phyloP scores from a whole-genome alignment of 768 basidiomycete genomes.

The Clitopilus hobsonii region DNA sequence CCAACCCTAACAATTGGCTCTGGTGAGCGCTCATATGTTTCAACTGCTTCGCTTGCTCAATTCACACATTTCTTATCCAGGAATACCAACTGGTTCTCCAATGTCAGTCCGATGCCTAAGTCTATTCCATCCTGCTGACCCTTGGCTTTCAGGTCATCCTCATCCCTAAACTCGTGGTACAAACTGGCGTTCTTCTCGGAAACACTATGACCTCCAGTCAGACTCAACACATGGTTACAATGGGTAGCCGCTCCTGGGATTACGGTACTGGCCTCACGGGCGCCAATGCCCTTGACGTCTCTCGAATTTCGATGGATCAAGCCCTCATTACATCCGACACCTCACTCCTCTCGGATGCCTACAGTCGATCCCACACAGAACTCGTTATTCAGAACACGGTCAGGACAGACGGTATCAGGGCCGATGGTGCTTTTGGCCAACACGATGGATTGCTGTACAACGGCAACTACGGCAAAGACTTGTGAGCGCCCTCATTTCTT shows the following conservation, averaged over 20 bases:
- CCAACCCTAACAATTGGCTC: slow-evolving; percentile 29
- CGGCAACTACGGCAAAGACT: slow-evolving; percentile 65
- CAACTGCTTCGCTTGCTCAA: neutral
- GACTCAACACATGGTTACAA: slow-evolving; percentile 29
- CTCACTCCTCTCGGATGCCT: slow-evolving; percentile 46
- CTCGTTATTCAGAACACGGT: slow-evolving; percentile 44
- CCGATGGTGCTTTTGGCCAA: slow-evolving; percentile 51
- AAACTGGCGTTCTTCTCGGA: slow-evolving; percentile 41
- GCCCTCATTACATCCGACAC: slow-evolving; percentile 36
- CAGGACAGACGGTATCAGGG: slow-evolving; percentile 57
- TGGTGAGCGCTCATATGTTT: slow-evolving; percentile 13
- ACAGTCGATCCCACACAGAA: slow-evolving; percentile 47
- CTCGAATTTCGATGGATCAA: slow-evolving; percentile 57
- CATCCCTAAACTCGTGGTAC: slow-evolving; percentile 44
- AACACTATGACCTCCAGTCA: slow-evolving; percentile 29
- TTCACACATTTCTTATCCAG: slow-evolving; percentile 17
- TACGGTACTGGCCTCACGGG: slow-evolving; percentile 44
- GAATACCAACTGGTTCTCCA: slow-evolving; percentile 55
- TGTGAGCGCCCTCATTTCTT: slow-evolving; percentile 21
- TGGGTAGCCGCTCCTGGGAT: slow-evolving; percentile 39
- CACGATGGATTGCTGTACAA: slow-evolving; percentile 65
- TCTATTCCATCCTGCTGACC: neutral
- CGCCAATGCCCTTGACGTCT: slow-evolving; percentile 55
- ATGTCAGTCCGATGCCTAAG: slow-evolving; percentile 21
- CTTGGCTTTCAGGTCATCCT: slow-evolving; percentile 36